phyloP scores from a whole-genome alignment of 2,329 filamentous ascomycete species.

The Fusarium chlamydosporum region DNA sequence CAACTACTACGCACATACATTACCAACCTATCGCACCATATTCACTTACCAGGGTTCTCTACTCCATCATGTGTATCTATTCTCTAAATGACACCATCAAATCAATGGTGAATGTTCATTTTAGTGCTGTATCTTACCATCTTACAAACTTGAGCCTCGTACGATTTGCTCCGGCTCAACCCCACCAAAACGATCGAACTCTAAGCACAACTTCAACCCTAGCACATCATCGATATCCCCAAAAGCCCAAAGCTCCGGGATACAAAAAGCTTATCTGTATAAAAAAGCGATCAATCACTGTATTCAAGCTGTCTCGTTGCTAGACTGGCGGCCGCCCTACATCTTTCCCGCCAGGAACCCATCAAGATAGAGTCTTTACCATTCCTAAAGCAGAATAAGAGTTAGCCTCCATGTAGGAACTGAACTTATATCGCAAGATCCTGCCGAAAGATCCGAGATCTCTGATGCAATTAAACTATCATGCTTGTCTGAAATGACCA shows the following conservation, averaged over 20 bases:
- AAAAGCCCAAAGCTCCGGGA: not conserved
- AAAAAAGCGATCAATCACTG: not conserved
- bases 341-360: not conserved
- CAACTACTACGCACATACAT: too few relatives aligned
- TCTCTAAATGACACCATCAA: too few relatives aligned
- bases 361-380: not conserved
- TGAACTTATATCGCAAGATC: not conserved
- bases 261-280: not conserved
- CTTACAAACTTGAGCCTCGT: not conserved
- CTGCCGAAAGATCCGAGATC: slow-evolving; percentile 4
- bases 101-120: too few relatives aligned
- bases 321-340: not conserved
- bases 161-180: not conserved
- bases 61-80: too few relatives aligned
- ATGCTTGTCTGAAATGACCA: not conserved
- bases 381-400: slow-evolving; percentile 2
- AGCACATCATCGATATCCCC: not conserved
- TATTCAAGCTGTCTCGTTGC: not conserved
- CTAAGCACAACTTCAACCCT: not conserved
- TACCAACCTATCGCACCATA: too few relatives aligned
- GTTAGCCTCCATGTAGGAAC: not conserved
- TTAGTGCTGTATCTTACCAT: too few relatives aligned
- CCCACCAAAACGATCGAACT: not conserved
- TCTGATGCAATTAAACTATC: not conserved
- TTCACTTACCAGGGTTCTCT: too few relatives aligned